Evolutionary conservation across 164 flowering plant genomes (phyloP), one percentile per base, ranked within the genome.

Genomic region (Paratinospora sagittata): DNA sequence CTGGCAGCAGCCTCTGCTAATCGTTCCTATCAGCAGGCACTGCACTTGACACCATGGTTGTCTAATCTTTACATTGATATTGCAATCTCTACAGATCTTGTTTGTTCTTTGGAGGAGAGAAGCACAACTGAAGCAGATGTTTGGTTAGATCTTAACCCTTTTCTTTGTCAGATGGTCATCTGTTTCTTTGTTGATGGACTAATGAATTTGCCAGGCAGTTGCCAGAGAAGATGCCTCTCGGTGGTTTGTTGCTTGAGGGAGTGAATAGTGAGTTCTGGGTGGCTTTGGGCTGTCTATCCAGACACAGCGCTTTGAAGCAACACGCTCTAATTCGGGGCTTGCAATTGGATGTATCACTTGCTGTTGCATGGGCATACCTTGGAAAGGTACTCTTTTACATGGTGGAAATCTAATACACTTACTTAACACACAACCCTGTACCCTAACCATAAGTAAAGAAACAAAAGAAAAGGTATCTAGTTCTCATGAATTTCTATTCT

Each of bases 41-140:
- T 96, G 82, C 96, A 87, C 83, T 84, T 96, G 85, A 79, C 93
- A 24, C 99, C 98, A 45, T 93, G 98, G 96, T 85, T 85, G 76
- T 90, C 98, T 65, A 90, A 88, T 78, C 73, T 87, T 47, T 96
- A 91, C 73, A 72, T 79, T 55, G 98, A 93, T 72, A 78, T 96
- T 81, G 98, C 95, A 41, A 77, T 89, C 58, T 80, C 88, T 82
- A 70, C 78, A 21, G 90, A 91, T 83, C 85, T 84, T 47, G 73
- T 85, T 68, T 73, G 67, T 73, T 79, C 83, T 21, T 80, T 84
- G 70, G 76, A 79, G 69, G 85, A 80, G 70, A 63, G 52, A 72
- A 36, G 16, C 71, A 65, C 69, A 67, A 69, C 69, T 64, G 80
- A 81, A 34, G 72, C 43, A 27, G 78, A 69, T 72, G 71, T 79